Conservation (phyloP, 345 rosid species). For the Acer saccharum region DNA sequence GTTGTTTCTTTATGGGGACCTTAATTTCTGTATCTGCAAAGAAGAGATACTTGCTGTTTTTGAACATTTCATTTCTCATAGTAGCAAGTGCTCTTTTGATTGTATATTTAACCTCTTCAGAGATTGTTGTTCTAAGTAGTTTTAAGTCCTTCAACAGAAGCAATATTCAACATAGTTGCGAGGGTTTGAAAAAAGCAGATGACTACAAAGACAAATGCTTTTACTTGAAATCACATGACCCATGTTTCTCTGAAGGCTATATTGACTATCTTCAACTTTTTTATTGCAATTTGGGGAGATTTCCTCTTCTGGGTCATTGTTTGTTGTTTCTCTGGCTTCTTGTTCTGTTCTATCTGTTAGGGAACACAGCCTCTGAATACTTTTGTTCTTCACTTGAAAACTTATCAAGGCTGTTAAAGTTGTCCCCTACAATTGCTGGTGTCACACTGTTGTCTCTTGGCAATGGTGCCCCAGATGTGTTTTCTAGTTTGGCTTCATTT, state of each 20-base stretch:
- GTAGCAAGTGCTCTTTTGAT: conserved; percentile 38
- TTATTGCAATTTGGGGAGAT: conserved; percentile 64
- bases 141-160: conserved; percentile 24
- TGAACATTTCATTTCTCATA: conserved; percentile 44
- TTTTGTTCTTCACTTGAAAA: conserved; percentile 84
- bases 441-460: conserved; percentile 93
- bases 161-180: conserved; percentile 30
- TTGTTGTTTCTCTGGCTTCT: conserved; percentile 66
- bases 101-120: conserved; percentile 22
- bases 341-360: conserved; percentile 76
- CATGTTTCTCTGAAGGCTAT: conserved; percentile 71
- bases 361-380: conserved; percentile 89
- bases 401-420: conserved; percentile 59
- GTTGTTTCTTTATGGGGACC: conserved; percentile 31
- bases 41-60: conserved; percentile 32
- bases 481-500: conserved; percentile 75
- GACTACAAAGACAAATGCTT: conserved; percentile 59
- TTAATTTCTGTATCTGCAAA: conserved; percentile 12
- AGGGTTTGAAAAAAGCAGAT: conserved; percentile 30
- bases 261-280: conserved; percentile 65
- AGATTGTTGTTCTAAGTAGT: conserved; percentile 18
- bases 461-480: conserved; percentile 89
- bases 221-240: conserved; percentile 47
- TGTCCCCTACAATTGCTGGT: conserved; percentile 88
- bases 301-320: conserved; percentile 52